Conservation (phyloP, 139 green algal genomes). For the Micractinium sp. region DNA sequence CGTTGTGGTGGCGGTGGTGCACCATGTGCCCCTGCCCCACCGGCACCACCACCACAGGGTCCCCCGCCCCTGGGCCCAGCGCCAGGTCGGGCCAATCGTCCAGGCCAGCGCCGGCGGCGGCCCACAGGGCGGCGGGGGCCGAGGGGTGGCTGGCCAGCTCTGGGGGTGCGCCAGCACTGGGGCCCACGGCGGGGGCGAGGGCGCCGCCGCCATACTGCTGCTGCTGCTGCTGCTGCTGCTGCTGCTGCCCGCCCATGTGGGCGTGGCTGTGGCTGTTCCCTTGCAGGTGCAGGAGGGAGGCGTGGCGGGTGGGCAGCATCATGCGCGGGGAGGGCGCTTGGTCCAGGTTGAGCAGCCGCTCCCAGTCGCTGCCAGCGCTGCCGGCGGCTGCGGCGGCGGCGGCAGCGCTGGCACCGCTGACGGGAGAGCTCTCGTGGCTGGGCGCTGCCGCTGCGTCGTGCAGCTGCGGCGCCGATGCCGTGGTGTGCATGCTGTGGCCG, state of each 20-base stretch:
- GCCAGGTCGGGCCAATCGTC: not conserved
- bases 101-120: not conserved
- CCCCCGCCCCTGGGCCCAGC: not conserved
- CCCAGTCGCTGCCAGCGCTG: not conserved
- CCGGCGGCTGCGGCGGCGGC: not conserved
- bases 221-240: not conserved
- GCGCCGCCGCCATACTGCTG: not conserved
- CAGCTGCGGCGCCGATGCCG: not conserved
- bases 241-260: not conserved
- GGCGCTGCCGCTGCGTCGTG: not conserved
- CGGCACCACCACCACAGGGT: not conserved
- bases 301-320: not conserved
- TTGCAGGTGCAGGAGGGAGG: not conserved
- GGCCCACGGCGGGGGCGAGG: not conserved
- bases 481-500: not conserved
- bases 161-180: not conserved
- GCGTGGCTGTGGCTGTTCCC: not conserved
- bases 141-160: slow-evolving; percentile 6
- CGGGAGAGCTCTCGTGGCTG: not conserved
- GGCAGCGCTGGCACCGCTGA: not conserved
- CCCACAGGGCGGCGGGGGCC: not conserved
- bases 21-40: too few species aligned
- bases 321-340: not conserved
- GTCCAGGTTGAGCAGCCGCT: not conserved
- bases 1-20: not conserved